phyloP scores from a whole-genome alignment of 1,284 basidiomycete species.

The Moesziomyces sp. region DNA sequence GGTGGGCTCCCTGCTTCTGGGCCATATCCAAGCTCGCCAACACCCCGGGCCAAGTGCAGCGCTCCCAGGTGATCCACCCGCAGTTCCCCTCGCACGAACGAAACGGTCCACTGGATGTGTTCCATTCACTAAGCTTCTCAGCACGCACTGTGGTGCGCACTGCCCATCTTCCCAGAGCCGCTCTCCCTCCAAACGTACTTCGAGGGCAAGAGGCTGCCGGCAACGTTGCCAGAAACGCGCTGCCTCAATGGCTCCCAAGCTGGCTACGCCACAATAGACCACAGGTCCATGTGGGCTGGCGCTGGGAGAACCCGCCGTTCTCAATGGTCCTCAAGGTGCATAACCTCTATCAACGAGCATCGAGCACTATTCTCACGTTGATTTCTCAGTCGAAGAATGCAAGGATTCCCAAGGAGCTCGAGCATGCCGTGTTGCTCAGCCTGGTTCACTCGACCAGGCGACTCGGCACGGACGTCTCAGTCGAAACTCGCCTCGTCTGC shows the following conservation, averaged over 20 bases:
- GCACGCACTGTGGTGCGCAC: constrained; percentile 17
- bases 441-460: not conserved
- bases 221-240: too few species aligned
- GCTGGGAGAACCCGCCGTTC: constrained; percentile 17
- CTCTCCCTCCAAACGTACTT: not conserved
- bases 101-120: constrained; percentile 5
- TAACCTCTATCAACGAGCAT: not conserved
- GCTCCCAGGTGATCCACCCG: constrained; percentile 12
- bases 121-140: constrained; percentile 24
- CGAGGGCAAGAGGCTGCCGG: not conserved
- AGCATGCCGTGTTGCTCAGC: not conserved
- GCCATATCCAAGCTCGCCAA: constrained; percentile 18
- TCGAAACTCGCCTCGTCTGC: constrained; percentile 21
- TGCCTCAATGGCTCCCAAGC: not conserved
- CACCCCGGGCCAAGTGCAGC: constrained; percentile 3
- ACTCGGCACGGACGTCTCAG: not conserved
- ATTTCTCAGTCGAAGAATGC: too few species aligned
- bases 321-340: not conserved
- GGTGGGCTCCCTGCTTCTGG: constrained; percentile 31
- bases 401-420: constrained; percentile 6
- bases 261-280: constrained; percentile 3
- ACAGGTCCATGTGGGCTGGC: constrained; percentile 12
- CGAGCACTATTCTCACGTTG: not conserved
- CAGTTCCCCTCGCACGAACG: constrained; percentile 8
- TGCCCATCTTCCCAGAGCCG: not conserved